Evolutionary conservation across 192 early-diverging fungal genomes (phyloP).

Genomic region (Kappamyces sp.): DNA sequence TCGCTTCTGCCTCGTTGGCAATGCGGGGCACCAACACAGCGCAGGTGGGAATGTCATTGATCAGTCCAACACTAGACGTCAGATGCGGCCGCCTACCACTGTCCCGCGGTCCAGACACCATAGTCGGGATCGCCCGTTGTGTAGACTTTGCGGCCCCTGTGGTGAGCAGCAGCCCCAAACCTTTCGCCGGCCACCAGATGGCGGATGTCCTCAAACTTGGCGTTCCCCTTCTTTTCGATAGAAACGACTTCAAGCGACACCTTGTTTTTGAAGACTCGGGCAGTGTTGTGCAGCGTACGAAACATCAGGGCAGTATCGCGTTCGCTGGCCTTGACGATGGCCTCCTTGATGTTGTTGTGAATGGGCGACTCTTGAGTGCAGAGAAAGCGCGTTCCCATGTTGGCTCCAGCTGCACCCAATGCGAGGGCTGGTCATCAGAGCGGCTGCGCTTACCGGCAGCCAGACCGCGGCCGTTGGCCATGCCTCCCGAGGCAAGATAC

Average conservation of each 20-base stretch:
- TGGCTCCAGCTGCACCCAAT: constrained; percentile 55
- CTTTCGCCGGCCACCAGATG: constrained; percentile 59
- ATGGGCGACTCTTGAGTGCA: constrained; percentile 68
- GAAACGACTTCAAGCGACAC: constrained; percentile 62
- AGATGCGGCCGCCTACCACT: constrained; percentile 1
- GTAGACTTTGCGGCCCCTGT: constrained; percentile 39
- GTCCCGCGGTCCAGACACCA: constrained; percentile 41
- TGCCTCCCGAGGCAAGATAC: constrained; percentile 70
- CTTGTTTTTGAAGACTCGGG: constrained; percentile 68
- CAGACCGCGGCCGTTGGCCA: constrained; percentile 72
- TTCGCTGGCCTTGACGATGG: constrained; percentile 64
- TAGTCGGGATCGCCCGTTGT: constrained; percentile 34
- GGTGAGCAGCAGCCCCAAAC: too few relatives aligned
- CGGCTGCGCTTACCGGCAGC: constrained; percentile 54
- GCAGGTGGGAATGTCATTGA: constrained; percentile 75
- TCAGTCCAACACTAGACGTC: constrained; percentile 61
- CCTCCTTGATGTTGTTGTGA: constrained; percentile 68
- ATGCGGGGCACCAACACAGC: constrained; percentile 56
- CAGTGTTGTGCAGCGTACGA: constrained; percentile 69
- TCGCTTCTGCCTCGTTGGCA: constrained; percentile 43
- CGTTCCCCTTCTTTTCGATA: constrained; percentile 58
- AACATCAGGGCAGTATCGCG: constrained; percentile 64
- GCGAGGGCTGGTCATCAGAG: constrained; percentile 39
- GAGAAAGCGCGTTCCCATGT: constrained; percentile 86
- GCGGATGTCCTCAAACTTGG: constrained; percentile 61